These are phyloP conservation scores for Russula vinacea DNA, from an alignment of 768 basidiomycete genomes.

Conservation along the genomic window DNA sequence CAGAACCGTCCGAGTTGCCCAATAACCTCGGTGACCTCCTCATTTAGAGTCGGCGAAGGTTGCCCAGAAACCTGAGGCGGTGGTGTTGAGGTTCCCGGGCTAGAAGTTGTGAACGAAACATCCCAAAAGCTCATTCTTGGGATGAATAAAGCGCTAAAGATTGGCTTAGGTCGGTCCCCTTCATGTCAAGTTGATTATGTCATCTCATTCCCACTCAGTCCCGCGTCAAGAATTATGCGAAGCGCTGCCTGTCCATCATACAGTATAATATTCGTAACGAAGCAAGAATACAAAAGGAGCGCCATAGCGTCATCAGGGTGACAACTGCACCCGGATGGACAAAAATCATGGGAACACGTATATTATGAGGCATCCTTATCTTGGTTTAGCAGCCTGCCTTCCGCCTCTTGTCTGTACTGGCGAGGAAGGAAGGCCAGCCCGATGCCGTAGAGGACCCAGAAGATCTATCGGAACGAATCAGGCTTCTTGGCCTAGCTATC, in stretches of 20 bases:
- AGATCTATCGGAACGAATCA: constrained; percentile 8
- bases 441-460: constrained; percentile 19
- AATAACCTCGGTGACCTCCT: constrained; percentile 86
- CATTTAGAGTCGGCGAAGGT: constrained; percentile 62
- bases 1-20: constrained; percentile 85
- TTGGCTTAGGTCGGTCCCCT: no score
- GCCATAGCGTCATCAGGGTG: background rate
- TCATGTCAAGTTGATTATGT: background rate
- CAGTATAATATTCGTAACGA: background rate
- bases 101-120: constrained; percentile 4
- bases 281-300: background rate
- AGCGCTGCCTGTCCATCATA: background rate
- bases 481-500: background rate
- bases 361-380: constrained; percentile 11
- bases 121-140: constrained; percentile 32
- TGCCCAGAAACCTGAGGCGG: constrained; percentile 35
- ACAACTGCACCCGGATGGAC: background rate
- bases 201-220: background rate
- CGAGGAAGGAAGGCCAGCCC: constrained; percentile 21
- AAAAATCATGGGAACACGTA: background rate
- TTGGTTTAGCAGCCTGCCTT: constrained; percentile 11
- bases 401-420: constrained; percentile 20
- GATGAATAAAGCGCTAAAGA: background rate
- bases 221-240: background rate
- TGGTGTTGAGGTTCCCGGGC: constrained; percentile 23